Percentiles rank a stretch among this genome's conserved stretches.
phyloP scores from a whole-genome alignment of 139 green algal genomes.

The Tetradesmus obliquus region DNA sequence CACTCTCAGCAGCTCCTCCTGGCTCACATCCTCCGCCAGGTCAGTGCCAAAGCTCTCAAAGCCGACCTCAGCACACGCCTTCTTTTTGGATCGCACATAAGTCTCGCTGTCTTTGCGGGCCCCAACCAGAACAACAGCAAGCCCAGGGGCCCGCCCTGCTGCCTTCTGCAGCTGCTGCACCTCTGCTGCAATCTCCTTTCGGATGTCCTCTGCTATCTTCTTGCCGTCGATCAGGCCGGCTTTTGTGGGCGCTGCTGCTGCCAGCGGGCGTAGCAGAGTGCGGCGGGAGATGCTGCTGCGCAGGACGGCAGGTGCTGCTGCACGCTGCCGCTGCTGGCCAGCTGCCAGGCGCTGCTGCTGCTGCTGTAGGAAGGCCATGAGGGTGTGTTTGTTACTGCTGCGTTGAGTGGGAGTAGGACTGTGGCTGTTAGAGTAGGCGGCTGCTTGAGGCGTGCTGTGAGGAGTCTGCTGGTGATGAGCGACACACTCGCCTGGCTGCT shows the following conservation, averaged over 20 bases:
- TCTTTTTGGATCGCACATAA: conserved; percentile 95
- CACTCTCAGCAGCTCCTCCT: conserved; percentile 65
- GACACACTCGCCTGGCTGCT: not conserved
- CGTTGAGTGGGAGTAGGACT: not conserved
- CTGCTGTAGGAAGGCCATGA: conserved; percentile 13
- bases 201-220: conserved; percentile 83
- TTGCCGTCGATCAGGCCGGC: conserved; percentile 82
- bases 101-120: conserved; percentile 89
- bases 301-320: not conserved
- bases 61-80: conserved; percentile 81
- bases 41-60: conserved; percentile 67
- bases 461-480: not conserved
- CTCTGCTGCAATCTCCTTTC: conserved; percentile 81
- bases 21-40: conserved; percentile 61
- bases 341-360: not conserved
- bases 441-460: not conserved
- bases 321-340: not conserved
- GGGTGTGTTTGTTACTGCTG: not conserved
- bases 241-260: conserved; percentile 3
- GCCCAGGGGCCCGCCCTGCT: conserved; percentile 78
- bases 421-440: not conserved
- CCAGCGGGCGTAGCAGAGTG: conserved; percentile 2
- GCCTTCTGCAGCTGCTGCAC: conserved; percentile 72
- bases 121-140: conserved; percentile 96
- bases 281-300: not conserved